A percentile compares a stretch with the other conserved stretches of the same genome.
phyloP scores from a whole-genome alignment of 371 early-diverging fungal genomes.

The Smittium culicis region DNA sequence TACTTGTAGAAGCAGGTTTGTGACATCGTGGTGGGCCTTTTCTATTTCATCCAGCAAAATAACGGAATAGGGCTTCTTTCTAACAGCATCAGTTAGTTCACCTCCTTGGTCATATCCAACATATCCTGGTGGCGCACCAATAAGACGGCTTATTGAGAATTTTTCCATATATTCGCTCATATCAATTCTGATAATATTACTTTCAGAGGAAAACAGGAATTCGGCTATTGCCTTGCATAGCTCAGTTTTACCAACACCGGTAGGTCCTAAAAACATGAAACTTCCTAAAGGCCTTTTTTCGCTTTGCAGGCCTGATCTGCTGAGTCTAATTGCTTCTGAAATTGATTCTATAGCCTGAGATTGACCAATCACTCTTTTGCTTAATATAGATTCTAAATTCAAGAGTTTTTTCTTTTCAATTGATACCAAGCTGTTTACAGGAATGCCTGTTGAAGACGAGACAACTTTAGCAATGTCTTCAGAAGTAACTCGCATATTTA shows the following conservation, averaged over 20 bases:
- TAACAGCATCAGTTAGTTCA: constrained; percentile 60
- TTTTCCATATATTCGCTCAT: constrained; percentile 74
- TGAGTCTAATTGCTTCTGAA: constrained; percentile 51
- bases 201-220: constrained; percentile 40
- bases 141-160: constrained; percentile 54
- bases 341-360: constrained; percentile 56
- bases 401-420: constrained; percentile 52
- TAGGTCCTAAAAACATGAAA: constrained; percentile 71
- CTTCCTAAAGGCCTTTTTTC: constrained; percentile 50
- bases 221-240: constrained; percentile 59
- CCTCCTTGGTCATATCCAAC: constrained; percentile 71
- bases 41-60: constrained; percentile 76
- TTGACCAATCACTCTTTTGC: constrained; percentile 72
- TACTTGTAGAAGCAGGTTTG: constrained; percentile 64
- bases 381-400: constrained; percentile 40
- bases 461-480: constrained; percentile 61
- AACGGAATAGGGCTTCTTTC: constrained; percentile 64
- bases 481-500: too few species aligned
- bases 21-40: constrained; percentile 65
- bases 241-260: constrained; percentile 78
- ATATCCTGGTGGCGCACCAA: constrained; percentile 73
- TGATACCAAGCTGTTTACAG: constrained; percentile 51
- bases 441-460: constrained; percentile 65
- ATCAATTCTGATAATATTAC: constrained; percentile 50
- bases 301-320: constrained; percentile 51